These are phyloP conservation scores for Cladosporium phlei DNA, from an alignment of 2,329 filamentous ascomycete species.

Conservation along the genomic window DNA sequence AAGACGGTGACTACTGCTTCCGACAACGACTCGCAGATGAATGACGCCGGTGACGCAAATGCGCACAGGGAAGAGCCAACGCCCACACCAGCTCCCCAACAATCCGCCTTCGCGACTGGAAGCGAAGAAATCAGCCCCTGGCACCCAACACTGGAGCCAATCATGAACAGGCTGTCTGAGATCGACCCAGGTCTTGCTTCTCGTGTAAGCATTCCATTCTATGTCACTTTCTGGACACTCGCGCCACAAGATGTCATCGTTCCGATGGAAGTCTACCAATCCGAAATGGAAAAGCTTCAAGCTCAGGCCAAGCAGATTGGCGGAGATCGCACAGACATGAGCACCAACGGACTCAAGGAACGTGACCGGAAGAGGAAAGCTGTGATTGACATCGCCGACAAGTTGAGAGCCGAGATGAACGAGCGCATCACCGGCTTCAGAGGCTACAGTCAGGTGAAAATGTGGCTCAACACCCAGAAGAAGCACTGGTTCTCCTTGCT, in stretches of 20 bases:
- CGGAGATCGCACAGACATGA: conserved; percentile 69
- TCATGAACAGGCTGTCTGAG: conserved; percentile 64
- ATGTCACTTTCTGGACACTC: conserved; percentile 87
- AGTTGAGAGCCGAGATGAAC: conserved; percentile 68
- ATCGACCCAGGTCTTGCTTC: conserved; percentile 60
- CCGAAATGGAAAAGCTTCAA: conserved; percentile 65
- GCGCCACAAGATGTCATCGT: conserved; percentile 76
- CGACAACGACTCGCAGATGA: conserved; percentile 8
- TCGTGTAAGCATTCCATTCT: conserved; percentile 74
- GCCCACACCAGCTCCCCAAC: conserved; percentile 9
- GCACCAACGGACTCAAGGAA: conserved; percentile 58
- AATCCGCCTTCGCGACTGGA: background rate
- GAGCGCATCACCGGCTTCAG: conserved; percentile 54
- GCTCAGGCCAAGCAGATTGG: conserved; percentile 63
- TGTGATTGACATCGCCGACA: conserved; percentile 63
- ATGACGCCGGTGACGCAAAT: conserved; percentile 23
- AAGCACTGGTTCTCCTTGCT: conserved; percentile 69
- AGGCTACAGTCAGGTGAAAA: conserved; percentile 60
- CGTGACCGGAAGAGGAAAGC: conserved; percentile 67
- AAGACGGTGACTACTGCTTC: conserved; percentile 11
- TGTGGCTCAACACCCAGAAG: conserved; percentile 70
- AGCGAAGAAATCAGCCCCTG: conserved; percentile 38
- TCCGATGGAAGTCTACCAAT: conserved; percentile 70
- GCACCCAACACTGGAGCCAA: conserved; percentile 66
- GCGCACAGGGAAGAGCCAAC: conserved; percentile 30